Base-by-base conservation (phyloP, 2,329 filamentous ascomycete species). In the Fusarium nodosum region DNA sequence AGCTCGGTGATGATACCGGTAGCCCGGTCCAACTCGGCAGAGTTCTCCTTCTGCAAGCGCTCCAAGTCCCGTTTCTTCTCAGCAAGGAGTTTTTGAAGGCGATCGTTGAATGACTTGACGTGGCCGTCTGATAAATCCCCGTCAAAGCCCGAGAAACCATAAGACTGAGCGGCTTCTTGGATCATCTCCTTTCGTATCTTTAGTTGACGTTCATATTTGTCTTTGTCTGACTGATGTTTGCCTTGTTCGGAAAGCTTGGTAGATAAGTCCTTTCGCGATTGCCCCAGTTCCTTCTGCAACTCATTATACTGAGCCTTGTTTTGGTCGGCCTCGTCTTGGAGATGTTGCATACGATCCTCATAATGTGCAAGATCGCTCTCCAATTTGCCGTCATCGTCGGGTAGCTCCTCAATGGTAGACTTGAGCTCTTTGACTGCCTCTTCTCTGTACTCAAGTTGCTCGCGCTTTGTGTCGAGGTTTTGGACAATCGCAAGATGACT, bases 141-240 rank as follows among this genome's bases (percentile, higher is more conserved):
- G 67, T 97, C 93, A 75, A 92, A 97, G 0, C 94, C 94, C 34
- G 93, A 90, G 66, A 99, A 92, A 61, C 88, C 90, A 78, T 97
- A 92, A 28, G 85, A 85, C 46, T 88, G 85, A 18, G 95, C 93
- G 38, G 93, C 89, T 60, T 94, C 90, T 68, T 90, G 93, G 57
- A 97, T 89, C 78, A 97, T 86, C 12, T 87, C 85, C 74, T 91
- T 86, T 39, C 95, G 91, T 45, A 87, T 83, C 71, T 88, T 84
- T 5, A 97, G 77, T 69, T 97, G 92, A 6, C 91, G 88, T 76
- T 97, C 93, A 76, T 96, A 93, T 73, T 91, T 93, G 66, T 93
- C 91, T 80, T 95, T 94, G 76, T 97, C 91, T 3, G 94, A 95
- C 78, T 96, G 88, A 72, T 91, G 90, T 71, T 91, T 93, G 44